Evolutionary conservation across 768 basidiomycete species (phyloP), one percentile per base, ranked within the genome.

Genomic region (Calocybe indica): DNA sequence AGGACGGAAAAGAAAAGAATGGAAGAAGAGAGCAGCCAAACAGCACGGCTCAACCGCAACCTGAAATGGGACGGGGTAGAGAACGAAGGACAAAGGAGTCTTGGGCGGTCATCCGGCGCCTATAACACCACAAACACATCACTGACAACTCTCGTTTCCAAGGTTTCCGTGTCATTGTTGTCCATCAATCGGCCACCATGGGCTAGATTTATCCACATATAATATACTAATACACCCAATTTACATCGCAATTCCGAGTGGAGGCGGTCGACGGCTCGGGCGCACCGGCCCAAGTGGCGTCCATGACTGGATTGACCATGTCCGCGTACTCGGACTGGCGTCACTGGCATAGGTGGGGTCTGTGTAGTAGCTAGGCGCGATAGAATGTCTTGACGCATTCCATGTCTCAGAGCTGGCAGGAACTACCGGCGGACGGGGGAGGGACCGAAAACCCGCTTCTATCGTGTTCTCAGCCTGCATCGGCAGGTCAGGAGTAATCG

Each of bases 361-460:
- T n/a, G 62, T 64, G 47, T 69, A 70, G 50, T 69, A 67, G 53
- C 68, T 70, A n/a, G 68, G 67, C 46, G 69, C 65, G 36, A 70
- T 66, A 1, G 68, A 69, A 43, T 65, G 66, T 45, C 59, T 49
- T 3, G 50, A 51, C 45, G 49, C 47, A 14, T 56, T 38, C 15
- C 46, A 36, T 0, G 56, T 54, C 6, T 61, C 57, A 9, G 62
- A 55, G 29, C 62, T 58, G 8, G 56, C 58, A 40, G 64, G 59
- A 9, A 54, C 60, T 22, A 63, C 51, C 41, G 57, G 61, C 34
- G 48, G 55, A 22, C 53, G 51, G 28, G 47, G 45, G 9, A 50
- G 31, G 33, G 32, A 44, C 8, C 46, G 33, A 33, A 59, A 52
- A 37, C 61, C 66, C 8, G 58, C 60, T 46, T 67, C 64, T 54